Base-by-base conservation (phyloP, 139 green algal species). In the Picochlorum sp. region DNA sequence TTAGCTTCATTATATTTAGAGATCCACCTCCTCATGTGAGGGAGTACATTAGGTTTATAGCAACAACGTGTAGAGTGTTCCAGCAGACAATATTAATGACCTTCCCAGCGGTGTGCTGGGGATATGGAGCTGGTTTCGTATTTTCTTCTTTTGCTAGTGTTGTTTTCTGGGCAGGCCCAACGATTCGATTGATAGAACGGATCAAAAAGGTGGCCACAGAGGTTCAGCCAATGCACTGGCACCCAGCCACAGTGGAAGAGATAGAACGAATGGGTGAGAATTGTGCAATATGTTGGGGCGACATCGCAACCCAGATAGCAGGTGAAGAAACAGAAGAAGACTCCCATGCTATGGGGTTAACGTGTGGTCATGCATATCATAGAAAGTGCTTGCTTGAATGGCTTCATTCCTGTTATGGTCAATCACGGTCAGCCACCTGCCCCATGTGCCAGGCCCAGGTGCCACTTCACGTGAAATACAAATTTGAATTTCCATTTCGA, bases 41-140 rank as follows among this genome's bases (percentile, higher is more conserved):
- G 3, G 13, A 59, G 2, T 45, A 88, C 13, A 76, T 83, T 21
- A 63, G 63, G 5, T n/a, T 82, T 23, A 77, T 85, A 10, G 71
- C 78, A 3, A 28, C 61, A 3, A 34, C 88, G 11, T 76, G 65
- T 49, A 62, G 55, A 7, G 49, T 62, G 4, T 93, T 93, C 74
- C 80, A 88, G 65, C 80, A 81, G 62, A 70, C 81, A 38, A 83
- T 90, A 54, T 74, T 90, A 20, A 82, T 85, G 66, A 70, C 76
- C 45, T 94, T 94, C 73, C 86, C 86, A 2, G 86, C 83, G 11
- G 76, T 95, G 24, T 95, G 88, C 79, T 93, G 88, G 88, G 47
- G 83, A 20, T 92, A 95, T 68, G 84, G 83, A 10, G 87, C 87
- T 1, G 87, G 87, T 28, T 51, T 86, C 11, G 45, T 90, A 3